These are phyloP conservation scores for Wickerhamomyces sp. DNA, from an alignment of 1,139 yeast genomes.

Conservation along the genomic window DNA sequence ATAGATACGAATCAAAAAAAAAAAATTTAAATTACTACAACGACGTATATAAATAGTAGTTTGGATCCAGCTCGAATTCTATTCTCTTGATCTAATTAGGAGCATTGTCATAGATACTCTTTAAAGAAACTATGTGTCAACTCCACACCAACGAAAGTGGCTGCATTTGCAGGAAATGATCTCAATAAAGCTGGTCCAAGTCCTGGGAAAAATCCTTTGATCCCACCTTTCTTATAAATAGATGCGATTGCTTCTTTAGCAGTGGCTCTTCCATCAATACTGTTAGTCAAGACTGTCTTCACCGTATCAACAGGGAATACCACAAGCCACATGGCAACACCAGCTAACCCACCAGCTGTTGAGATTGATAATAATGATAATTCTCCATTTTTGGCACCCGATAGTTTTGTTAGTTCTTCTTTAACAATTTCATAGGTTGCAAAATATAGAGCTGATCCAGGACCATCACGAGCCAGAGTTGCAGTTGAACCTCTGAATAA, in stretches of 20 bases:
- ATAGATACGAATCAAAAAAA: too few relatives aligned
- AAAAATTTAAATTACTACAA: too few relatives aligned
- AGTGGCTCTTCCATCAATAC: constrained; percentile 51
- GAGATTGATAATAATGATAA: constrained; percentile 72
- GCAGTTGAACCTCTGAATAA: constrained; percentile 89
- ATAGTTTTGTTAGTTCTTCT: constrained; percentile 43
- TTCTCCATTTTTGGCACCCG: constrained; percentile 35
- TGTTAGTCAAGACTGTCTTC: constrained; percentile 79
- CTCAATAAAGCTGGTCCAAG: constrained; percentile 92
- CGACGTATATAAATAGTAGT: neutral
- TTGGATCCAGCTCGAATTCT: neutral
- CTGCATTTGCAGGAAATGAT: constrained; percentile 97
- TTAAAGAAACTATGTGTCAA: constrained; percentile 69
- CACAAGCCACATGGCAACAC: constrained; percentile 94
- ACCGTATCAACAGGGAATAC: constrained; percentile 97
- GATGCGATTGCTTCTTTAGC: constrained; percentile 62
- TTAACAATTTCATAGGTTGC: constrained; percentile 90
- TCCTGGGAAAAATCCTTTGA: constrained; percentile 95
- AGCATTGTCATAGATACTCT: constrained; percentile 17
- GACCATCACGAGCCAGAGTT: constrained; percentile 94
- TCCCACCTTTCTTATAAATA: constrained; percentile 68
- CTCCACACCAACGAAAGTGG: constrained; percentile 95
- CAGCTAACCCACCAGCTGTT: constrained; percentile 92
- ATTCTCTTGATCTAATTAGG: neutral
- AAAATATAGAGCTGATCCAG: constrained; percentile 95